Conservation (phyloP, 140 eudicot species). For the Bidens hawaiensis region DNA sequence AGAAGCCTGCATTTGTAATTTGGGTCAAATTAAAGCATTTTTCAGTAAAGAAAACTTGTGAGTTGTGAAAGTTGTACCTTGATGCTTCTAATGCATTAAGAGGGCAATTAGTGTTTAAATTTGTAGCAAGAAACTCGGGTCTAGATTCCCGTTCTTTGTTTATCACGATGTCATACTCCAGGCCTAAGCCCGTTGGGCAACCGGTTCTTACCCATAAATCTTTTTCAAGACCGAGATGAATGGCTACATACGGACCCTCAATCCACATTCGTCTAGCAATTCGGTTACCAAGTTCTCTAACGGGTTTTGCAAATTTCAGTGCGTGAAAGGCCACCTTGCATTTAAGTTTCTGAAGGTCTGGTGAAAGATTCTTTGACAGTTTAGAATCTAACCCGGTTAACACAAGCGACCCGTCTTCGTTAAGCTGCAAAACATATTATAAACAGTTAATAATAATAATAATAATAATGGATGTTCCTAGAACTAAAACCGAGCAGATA, state of each 20-base stretch:
- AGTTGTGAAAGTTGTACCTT: slow-evolving; percentile 23
- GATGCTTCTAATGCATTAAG: slow-evolving; percentile 50
- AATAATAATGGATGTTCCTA: no score
- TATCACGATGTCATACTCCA: slow-evolving; percentile 34
- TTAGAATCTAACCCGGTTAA: slow-evolving; percentile 62
- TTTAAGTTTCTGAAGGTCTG: slow-evolving; percentile 69
- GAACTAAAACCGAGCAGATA: neutral
- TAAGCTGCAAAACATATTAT: slow-evolving; percentile 40
- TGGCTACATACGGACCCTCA: slow-evolving; percentile 72
- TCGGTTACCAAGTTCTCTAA: slow-evolving; percentile 51
- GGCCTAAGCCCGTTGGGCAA: slow-evolving; percentile 53
- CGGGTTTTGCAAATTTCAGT: slow-evolving; percentile 49
- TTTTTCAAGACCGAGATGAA: slow-evolving; percentile 54
- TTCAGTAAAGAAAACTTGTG: neutral
- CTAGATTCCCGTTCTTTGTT: slow-evolving; percentile 30
- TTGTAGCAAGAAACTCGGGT: slow-evolving; percentile 42
- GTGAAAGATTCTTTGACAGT: slow-evolving; percentile 60
- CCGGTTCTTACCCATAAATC: slow-evolving; percentile 63
- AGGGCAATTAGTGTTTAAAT: slow-evolving; percentile 48
- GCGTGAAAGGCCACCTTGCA: slow-evolving; percentile 89
- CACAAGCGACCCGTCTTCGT: slow-evolving; percentile 58
- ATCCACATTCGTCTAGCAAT: slow-evolving; percentile 81
- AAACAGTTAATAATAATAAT: no score
- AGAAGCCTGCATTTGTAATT: slow-evolving; percentile 34
- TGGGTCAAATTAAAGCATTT: neutral